Percentiles rank a stretch among this genome's conserved stretches.
Evolutionary conservation across 345 rosid species (phyloP).

Genomic region (Cardamine resedifolia): DNA sequence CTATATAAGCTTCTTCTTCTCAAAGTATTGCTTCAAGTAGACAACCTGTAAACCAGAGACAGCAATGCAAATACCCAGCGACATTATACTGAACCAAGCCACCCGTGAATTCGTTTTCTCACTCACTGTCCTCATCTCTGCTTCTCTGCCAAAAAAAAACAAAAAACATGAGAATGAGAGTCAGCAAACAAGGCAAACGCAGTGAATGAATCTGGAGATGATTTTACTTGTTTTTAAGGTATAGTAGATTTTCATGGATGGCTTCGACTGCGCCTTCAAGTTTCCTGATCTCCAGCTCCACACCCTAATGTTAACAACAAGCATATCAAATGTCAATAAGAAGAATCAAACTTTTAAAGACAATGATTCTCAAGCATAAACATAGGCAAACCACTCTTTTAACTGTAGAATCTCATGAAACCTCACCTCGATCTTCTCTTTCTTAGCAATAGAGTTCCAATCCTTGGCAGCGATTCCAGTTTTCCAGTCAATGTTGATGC

Average conservation of each 20-base stretch:
- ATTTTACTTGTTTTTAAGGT: constrained; percentile 65
- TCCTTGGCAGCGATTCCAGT: constrained; percentile 92
- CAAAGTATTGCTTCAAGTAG: constrained; percentile 84
- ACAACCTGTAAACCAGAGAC: constrained; percentile 68
- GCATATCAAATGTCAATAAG: not conserved
- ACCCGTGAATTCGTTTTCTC: constrained; percentile 75
- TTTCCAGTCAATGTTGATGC: constrained; percentile 74
- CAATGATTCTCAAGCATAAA: not conserved
- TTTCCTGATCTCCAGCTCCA: constrained; percentile 90
- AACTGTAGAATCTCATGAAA: not conserved
- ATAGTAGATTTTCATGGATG: constrained; percentile 73
- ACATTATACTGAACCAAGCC: constrained; percentile 75
- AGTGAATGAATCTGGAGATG: not conserved
- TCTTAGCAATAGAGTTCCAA: constrained; percentile 91
- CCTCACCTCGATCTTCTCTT: constrained; percentile 81
- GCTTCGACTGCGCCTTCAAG: constrained; percentile 84
- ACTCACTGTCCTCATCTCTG: constrained; percentile 73
- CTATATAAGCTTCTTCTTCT: constrained; percentile 88
- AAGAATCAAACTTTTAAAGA: constrained; percentile 9
- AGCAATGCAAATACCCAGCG: constrained; percentile 69
- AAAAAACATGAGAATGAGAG: not conserved
- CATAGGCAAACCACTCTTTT: not conserved
- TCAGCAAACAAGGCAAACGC: not conserved
- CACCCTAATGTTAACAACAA: constrained; percentile 60
- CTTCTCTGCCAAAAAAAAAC: no score